Conservation (phyloP, 805 yeast genomes). For the Cyberlindnera samutprakarnensis region DNA sequence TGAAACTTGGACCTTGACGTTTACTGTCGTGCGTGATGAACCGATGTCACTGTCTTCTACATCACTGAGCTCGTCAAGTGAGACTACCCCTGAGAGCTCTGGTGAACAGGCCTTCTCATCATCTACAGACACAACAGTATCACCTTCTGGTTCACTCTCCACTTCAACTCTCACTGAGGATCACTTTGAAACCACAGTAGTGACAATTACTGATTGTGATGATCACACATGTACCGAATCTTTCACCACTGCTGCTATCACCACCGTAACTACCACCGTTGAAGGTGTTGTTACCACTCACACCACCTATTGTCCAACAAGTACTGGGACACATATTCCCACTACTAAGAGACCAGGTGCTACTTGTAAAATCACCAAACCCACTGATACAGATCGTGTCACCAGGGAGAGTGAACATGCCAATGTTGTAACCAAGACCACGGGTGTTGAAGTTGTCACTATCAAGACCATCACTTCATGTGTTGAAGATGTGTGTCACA, state of each 20-base stretch:
- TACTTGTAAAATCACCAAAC: background rate
- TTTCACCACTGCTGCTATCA: slow-evolving; percentile 10
- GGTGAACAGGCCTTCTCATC: background rate
- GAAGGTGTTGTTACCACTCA: slow-evolving; percentile 3
- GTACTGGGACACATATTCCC: background rate
- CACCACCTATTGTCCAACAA: slow-evolving; percentile 8
- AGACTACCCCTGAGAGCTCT: too few relatives aligned
- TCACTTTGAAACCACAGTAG: slow-evolving; percentile 7
- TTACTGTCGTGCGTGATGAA: background rate
- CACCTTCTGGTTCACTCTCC: slow-evolving; percentile 5
- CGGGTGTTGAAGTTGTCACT: background rate
- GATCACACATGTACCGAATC: slow-evolving; percentile 5
- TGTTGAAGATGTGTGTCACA: background rate
- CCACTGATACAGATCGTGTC: too few relatives aligned
- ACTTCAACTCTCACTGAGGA: slow-evolving; percentile 17
- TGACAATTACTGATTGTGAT: slow-evolving; percentile 10
- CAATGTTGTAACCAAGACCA: background rate
- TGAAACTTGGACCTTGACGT: background rate
- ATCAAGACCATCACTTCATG: background rate
- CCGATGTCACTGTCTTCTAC: background rate
- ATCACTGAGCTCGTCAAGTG: background rate
- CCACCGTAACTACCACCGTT: slow-evolving; percentile 9
- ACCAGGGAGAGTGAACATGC: too few relatives aligned
- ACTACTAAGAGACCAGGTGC: too few relatives aligned
- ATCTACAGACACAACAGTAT: slow-evolving; percentile 5